A percentile compares a stretch with the other conserved stretches of the same genome.
These are phyloP conservation scores for Apiospora pterosperma DNA, from an alignment of 2,329 filamentous ascomycete species.

Conservation along the genomic window DNA sequence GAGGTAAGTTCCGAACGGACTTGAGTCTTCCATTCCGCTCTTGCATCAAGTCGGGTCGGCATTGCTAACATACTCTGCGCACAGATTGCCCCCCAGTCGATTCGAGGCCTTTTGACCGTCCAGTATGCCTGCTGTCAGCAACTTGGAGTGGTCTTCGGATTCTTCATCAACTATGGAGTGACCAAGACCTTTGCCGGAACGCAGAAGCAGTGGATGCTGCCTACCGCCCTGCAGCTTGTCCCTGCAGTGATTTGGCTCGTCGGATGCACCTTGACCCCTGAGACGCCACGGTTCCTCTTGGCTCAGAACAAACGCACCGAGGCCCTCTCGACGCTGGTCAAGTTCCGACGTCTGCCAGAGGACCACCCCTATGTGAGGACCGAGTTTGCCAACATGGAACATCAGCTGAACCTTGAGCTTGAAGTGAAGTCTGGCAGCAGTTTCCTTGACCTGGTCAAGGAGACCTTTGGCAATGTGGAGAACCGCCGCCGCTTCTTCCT, in stretches of 20 bases:
- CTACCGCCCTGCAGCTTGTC: slow-evolving; percentile 20
- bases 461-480: slow-evolving; percentile 24
- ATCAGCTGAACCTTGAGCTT: slow-evolving; percentile 29
- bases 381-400: slow-evolving; percentile 27
- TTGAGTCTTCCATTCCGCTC: neutral
- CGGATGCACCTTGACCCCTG: slow-evolving; percentile 20
- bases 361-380: slow-evolving; percentile 22
- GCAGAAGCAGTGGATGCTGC: slow-evolving; percentile 24
- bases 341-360: slow-evolving; percentile 21
- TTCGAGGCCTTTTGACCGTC: slow-evolving; percentile 27
- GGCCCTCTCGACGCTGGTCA: slow-evolving; percentile 13
- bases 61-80: neutral
- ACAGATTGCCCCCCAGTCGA: slow-evolving; percentile 23
- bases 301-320: slow-evolving; percentile 16
- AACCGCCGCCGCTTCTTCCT: slow-evolving; percentile 28
- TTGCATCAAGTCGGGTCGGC: neutral
- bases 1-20: slow-evolving; percentile 11
- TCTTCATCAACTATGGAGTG: slow-evolving; percentile 33
- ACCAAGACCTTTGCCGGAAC: slow-evolving; percentile 22
- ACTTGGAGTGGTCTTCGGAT: slow-evolving; percentile 28
- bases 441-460: slow-evolving; percentile 28
- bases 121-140: slow-evolving; percentile 32
- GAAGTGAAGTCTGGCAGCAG: slow-evolving; percentile 29
- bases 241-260: slow-evolving; percentile 24
- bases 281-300: slow-evolving; percentile 19